Evolutionary conservation across 768 basidiomycete species (phyloP), one percentile per base, ranked within the genome.

Genomic region (Paxillus involutus): DNA sequence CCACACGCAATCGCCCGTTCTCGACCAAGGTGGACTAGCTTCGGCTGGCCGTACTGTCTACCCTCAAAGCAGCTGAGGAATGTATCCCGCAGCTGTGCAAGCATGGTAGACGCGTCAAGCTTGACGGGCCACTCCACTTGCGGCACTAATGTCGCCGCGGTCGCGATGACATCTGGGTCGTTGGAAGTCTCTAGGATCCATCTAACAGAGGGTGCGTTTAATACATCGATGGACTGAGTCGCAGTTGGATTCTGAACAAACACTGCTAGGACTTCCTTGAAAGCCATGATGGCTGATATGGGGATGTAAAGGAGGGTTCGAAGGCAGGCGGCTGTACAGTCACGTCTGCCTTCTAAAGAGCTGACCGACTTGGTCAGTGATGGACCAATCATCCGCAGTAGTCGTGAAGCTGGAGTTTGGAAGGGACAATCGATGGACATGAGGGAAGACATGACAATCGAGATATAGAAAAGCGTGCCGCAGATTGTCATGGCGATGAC

Each of bases 1-100:
- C 53, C 56, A 9, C 53, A 57, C 17, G 52, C 46, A n/a, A 55
- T 41, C 14, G 56, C 56, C 21, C 56, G 53, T 36, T 57, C 53
- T 32, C 49, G 51, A 35, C 51, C 45, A 30, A 26, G 43, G 17
- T 43, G 21, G 17, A 35, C 29, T 6, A 56, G 44, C n/a, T 48
- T 44, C 30, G 19, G 47, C 39, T 55, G 53, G 32, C 16, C 19
- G 13, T 16, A 48, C 26, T 57, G 44, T 24, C 39, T 52, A 21
- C 40, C 43, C 21, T 56, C 56, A 21, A 57, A 57, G 29, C 56
- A 55, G 16, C 47, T 44, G 17, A 36, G 32, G 26, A 57, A 54
- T 7, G 43, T 30, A 26, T 54, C 41, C 32, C 44, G 42, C 19
- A 52, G 44, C 35, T 53, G 54, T 14, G 51, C 42, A 21, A 53